Percentiles rank a stretch among this genome's conserved stretches.
These are phyloP conservation scores for Rhazya stricta DNA, from an alignment of 257 asterid species.

Conservation along the genomic window DNA sequence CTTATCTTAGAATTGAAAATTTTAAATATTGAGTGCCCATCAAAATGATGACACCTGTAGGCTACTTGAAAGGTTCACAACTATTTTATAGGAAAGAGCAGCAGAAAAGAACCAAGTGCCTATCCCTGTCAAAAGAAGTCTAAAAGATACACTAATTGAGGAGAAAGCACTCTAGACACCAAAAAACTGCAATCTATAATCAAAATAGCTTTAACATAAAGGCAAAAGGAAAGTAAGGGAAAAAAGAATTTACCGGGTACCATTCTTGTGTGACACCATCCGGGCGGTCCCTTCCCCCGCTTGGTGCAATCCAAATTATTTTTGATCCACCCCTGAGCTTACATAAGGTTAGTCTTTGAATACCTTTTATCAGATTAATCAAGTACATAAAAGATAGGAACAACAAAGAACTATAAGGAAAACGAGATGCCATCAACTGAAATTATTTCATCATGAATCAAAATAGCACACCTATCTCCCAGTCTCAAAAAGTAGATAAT, in stretches of 20 bases:
- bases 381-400: neutral
- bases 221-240: conserved; percentile 15
- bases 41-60: neutral
- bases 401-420: neutral
- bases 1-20: neutral
- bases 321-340: conserved; percentile 75
- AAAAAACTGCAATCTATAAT: neutral
- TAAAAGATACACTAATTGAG: neutral
- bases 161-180: neutral
- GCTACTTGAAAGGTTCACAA: neutral
- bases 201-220: neutral
- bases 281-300: conserved; percentile 99
- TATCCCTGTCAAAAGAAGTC: neutral
- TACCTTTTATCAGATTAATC: conserved; percentile 1
- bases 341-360: conserved; percentile 5
- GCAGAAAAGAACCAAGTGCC: neutral
- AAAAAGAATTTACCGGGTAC: conserved; percentile 61
- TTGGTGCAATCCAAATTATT: conserved; percentile 96
- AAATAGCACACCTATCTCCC: neutral
- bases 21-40: neutral
- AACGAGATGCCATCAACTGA: neutral
- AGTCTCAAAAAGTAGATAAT: neutral
- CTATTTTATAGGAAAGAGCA: neutral
- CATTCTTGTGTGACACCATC: conserved; percentile 79
- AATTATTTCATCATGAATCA: neutral